Evolutionary conservation across 2,329 filamentous ascomycete genomes (phyloP), one percentile per base, ranked within the genome.

Genomic region (Penicillium sp.): DNA sequence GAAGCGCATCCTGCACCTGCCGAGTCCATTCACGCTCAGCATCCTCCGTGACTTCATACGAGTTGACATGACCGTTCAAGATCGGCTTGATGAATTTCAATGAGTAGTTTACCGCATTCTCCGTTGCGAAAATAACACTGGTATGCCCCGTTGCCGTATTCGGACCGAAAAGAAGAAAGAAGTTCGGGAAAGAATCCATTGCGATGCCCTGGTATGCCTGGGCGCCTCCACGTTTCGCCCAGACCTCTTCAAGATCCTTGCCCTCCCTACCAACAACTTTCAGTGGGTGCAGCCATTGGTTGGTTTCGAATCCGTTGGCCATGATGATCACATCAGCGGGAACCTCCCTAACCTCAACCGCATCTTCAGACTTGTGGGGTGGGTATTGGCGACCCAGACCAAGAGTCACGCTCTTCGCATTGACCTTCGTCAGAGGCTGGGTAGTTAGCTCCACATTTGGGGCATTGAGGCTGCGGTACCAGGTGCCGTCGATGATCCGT

Each of bases 91-190:
- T 81, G 61, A 88, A 79, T 0, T 83, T 83, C 10, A 89, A 67
- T 0, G 81, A 79, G 67, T 83, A 86, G 59, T 86, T 83, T 62
- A 87, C 75, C 67, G 81, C 81, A 67, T 87, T 88, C 63, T 89
- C 86, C 4, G 78, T 77, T 0, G 84, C 82, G 65, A 87, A 78
- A 46, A 87, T 80, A 10, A 86, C 82, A 13, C 81, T 84, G 0
- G 78, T 82, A 69, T 89, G 86, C 0, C 86, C 86, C 0, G 86
- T 88, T 0, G 77, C 78, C 0, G 84, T 82, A 66, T 89, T 89
- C 0, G 86, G 86, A 0, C 86, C 86, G 41, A 86, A 80, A 0
- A 88, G 71, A 56, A 87, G 77, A 72, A 88, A 88, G 65, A 88
- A 84, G 66, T 89, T 89, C 2, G 86, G 86, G 65, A 87, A 87